Conservation (phyloP, 2,329 filamentous ascomycete species). For the Monosporascus cannonballus region DNA sequence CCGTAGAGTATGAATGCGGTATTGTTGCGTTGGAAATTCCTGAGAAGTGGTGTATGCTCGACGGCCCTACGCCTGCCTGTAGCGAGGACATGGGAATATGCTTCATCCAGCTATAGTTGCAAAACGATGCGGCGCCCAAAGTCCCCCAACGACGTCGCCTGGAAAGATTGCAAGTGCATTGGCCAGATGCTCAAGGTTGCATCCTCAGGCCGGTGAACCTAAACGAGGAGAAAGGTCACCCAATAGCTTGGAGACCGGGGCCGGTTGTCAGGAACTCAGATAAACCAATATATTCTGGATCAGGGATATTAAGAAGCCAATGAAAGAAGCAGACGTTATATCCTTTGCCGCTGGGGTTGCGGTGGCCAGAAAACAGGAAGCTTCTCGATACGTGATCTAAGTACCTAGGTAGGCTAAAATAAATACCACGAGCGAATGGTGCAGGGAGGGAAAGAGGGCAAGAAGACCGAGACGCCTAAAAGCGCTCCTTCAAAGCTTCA, state of each 20-base stretch:
- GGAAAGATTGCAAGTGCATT: neutral
- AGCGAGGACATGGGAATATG: constrained; percentile 23
- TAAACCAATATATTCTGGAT: neutral
- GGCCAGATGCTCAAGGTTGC: neutral
- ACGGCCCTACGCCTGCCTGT: constrained; percentile 11
- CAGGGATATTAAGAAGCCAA: neutral
- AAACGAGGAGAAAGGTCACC: no score
- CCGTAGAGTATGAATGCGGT: constrained; percentile 12
- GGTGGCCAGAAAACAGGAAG: neutral
- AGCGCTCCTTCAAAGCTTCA: neutral
- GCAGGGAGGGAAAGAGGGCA: neutral
- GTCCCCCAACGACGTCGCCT: neutral
- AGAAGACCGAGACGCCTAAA: constrained; percentile 3
- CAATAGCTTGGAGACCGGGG: neutral
- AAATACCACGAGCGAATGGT: neutral
- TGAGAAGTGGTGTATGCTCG: constrained; percentile 13
- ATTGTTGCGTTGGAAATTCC: constrained; percentile 11
- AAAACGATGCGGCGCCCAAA: neutral
- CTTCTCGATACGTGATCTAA: neutral
- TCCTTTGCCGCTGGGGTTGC: neutral
- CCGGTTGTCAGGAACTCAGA: neutral
- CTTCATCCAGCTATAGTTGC: neutral
- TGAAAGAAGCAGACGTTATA: neutral
- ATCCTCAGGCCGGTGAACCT: neutral
- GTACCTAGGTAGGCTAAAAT: neutral